These are phyloP conservation scores for Verruconis gallopava DNA, from an alignment of 2,329 filamentous ascomycete genomes.

Conservation along the genomic window DNA sequence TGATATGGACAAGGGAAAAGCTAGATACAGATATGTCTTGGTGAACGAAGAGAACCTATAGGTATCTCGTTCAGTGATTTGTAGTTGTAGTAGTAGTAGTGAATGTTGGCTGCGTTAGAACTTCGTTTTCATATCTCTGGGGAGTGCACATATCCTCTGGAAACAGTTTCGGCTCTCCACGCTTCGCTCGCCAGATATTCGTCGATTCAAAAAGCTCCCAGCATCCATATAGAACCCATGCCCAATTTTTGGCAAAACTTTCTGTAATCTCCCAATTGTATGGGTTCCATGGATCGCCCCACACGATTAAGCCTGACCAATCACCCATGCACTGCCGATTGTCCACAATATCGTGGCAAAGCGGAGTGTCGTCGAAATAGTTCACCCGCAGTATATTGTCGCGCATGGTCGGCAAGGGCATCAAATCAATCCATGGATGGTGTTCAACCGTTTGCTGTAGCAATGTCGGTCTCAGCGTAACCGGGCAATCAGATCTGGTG, in stretches of 20 bases:
- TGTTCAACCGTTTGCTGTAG: conserved; percentile 26
- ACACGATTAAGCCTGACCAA: conserved; percentile 31
- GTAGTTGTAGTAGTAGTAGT: too few relatives aligned
- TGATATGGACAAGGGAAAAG: conserved; percentile 46
- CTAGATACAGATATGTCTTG: conserved; percentile 29
- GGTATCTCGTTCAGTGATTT: too few relatives aligned
- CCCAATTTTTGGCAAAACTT: conserved; percentile 35
- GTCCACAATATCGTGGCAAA: not conserved
- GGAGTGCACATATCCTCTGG: not conserved
- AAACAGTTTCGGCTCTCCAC: not conserved
- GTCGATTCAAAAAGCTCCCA: conserved; percentile 25
- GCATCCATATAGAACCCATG: conserved; percentile 26
- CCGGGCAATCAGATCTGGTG: not conserved
- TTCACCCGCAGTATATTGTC: conserved; percentile 29
- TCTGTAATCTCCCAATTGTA: conserved; percentile 36
- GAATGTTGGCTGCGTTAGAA: too few relatives aligned
- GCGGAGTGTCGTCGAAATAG: not conserved
- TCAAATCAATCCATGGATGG: conserved; percentile 29
- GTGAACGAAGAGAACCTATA: conserved; percentile 23
- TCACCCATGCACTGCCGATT: conserved; percentile 6
- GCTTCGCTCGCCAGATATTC: not conserved
- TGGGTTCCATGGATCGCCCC: conserved; percentile 35
- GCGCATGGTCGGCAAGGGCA: conserved; percentile 25
- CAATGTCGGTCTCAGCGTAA: conserved; percentile 23
- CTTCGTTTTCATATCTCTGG: too few relatives aligned